phyloP scores from a whole-genome alignment of 163 green algal species.

The Prototheca stagnorum region DNA sequence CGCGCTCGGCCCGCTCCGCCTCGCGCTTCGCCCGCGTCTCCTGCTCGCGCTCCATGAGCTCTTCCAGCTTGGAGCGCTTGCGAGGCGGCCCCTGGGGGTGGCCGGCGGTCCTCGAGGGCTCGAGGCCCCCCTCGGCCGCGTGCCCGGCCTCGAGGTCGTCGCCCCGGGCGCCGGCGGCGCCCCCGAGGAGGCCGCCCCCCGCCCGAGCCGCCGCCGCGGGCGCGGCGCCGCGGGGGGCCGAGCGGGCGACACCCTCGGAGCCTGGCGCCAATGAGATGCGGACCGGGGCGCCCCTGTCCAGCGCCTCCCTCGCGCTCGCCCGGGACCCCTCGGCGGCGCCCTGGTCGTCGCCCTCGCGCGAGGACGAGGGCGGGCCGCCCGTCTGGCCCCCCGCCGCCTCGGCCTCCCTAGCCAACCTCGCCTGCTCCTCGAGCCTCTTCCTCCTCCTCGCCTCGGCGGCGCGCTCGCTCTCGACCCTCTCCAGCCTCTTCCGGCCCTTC shows the following conservation, averaged over 20 bases:
- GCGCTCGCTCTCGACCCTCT: conserved; percentile 30
- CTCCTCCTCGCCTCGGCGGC: conserved; percentile 31
- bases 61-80: conserved; percentile 52
- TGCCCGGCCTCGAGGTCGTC: conserved; percentile 8
- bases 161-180: neutral
- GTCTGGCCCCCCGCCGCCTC: no score
- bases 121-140: neutral
- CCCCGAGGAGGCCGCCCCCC: conserved; percentile 2
- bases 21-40: no score
- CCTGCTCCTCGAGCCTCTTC: conserved; percentile 39
- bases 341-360: no score
- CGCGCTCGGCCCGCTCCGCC: no score
- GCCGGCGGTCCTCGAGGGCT: no score
- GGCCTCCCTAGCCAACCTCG: conserved; percentile 35
- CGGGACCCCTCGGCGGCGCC: no score
- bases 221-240: conserved; percentile 16
- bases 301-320: no score
- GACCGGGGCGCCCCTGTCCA: no score
- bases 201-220: conserved; percentile 6
- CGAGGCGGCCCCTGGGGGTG: neutral
- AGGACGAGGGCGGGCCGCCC: no score
- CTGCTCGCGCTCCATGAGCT: no score
- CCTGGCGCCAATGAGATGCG: no score
- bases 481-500: conserved; percentile 38
- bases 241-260: no score